Percentiles rank a stretch among this genome's conserved stretches.
phyloP scores from a whole-genome alignment of 2,329 filamentous ascomycete genomes.

The Didymella sp. region DNA sequence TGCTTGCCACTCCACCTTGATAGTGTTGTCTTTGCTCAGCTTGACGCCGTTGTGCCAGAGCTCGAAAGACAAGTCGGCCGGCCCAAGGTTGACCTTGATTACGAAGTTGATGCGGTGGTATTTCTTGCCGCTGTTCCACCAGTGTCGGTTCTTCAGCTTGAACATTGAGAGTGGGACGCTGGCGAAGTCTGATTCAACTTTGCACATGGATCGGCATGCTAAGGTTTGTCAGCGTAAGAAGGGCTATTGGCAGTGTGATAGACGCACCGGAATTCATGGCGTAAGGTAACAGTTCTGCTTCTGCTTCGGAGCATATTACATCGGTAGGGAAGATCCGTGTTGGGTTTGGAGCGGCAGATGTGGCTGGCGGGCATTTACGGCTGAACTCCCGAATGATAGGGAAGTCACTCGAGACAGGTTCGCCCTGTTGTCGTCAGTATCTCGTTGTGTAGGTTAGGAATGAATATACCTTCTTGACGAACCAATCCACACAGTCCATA shows the following conservation, averaged over 20 bases:
- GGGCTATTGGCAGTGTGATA: too few species aligned
- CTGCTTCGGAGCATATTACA: slow-evolving; percentile 27
- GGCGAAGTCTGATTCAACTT: slow-evolving; percentile 30
- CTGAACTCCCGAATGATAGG: slow-evolving; percentile 30
- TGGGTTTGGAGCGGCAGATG: slow-evolving; percentile 19
- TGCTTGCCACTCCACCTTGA: slow-evolving; percentile 47
- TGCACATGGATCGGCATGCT: slow-evolving; percentile 47
- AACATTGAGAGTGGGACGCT: slow-evolving; percentile 14
- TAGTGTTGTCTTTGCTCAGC: slow-evolving; percentile 43
- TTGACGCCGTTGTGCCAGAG: slow-evolving; percentile 50
- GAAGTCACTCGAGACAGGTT: slow-evolving; percentile 26
- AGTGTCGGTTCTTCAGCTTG: slow-evolving; percentile 30
- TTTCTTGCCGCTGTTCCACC: slow-evolving; percentile 33
- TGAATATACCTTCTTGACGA: slow-evolving; percentile 35
- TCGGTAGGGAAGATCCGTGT: slow-evolving; percentile 33
- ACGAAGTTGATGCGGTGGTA: slow-evolving; percentile 44
- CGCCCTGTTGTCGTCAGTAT: slow-evolving; percentile 15
- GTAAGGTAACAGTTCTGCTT: slow-evolving; percentile 11
- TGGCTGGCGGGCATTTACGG: slow-evolving; percentile 33
- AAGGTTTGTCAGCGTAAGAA: not conserved
- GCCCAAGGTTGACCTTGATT: slow-evolving; percentile 49
- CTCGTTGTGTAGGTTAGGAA: too few species aligned
- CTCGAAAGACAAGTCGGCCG: slow-evolving; percentile 50
- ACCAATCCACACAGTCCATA: slow-evolving; percentile 48
- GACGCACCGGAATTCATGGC: slow-evolving; percentile 2